Base-by-base conservation (phyloP, 768 basidiomycete genomes). In the Epithele typhae region DNA sequence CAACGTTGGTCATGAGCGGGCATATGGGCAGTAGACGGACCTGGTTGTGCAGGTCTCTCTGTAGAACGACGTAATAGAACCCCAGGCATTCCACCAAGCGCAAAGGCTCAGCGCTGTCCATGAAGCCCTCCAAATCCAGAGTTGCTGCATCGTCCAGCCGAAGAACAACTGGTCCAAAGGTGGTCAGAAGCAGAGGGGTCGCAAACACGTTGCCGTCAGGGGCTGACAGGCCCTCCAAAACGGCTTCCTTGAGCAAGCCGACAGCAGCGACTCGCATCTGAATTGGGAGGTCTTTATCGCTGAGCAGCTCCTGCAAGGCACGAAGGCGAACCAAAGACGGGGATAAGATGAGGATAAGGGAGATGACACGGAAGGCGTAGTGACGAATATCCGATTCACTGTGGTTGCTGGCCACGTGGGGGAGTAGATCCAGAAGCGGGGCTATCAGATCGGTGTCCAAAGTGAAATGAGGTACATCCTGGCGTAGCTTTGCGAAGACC, bases 261-360 rank as follows among this genome's bases (percentile, higher is more conserved):
- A 90, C 71, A 0, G 82, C 76, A 1, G 85, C 82, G 0, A 79
- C 77, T 8, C 81, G 74, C 73, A 89, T 84, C 56, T 84, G 82
- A 0, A 81, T 81, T 37, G 76, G 75, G 14, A 76, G 66, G 46
- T 78, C 70, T 9, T 57, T 52, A 15, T 77, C 72, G 5, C 60
- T 51, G 27, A 70, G 47, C 18, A 88, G 69, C 27, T 79, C 79
- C 10, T 68, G 63, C 3, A 89, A 68, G 8, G 82, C 63, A 34
- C 77, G 73, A 14, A 87, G 64, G 3, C 79, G 75, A 0, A 80
- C 54, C 27, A 65, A 55, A 0, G 77, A 63, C 1, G 78, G 75
- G 3, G 74, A 64, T 2, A 71, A 66, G 0, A 73, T 64, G 17
- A 87, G 69, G 1, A 82, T 61, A 33, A 74, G 64, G 0, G 80